These are phyloP conservation scores for Penicillium palitans DNA, from an alignment of 2,329 filamentous ascomycete genomes.

Conservation along the genomic window DNA sequence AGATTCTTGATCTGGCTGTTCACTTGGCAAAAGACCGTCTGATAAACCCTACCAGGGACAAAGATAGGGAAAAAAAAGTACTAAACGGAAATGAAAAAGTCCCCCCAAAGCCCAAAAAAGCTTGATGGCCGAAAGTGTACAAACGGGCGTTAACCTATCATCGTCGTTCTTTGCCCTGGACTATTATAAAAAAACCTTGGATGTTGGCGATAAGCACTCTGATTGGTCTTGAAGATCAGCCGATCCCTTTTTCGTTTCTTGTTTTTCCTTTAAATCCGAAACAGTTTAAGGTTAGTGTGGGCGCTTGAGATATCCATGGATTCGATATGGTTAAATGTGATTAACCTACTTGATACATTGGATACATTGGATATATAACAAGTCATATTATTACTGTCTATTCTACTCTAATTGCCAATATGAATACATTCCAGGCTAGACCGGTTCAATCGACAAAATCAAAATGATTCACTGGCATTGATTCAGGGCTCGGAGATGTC, in stretches of 20 bases:
- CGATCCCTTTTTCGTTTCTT: neutral
- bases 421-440: neutral
- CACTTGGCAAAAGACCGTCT: neutral
- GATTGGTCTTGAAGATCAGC: neutral
- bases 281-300: slow-evolving; percentile 6
- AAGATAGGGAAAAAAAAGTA: neutral
- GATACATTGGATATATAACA: neutral
- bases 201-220: slow-evolving; percentile 1
- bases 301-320: slow-evolving; percentile 4
- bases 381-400: neutral
- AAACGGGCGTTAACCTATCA: slow-evolving; percentile 2
- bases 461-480: neutral
- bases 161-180: slow-evolving; percentile 1
- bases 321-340: neutral
- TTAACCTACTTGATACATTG: neutral
- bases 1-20: neutral
- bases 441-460: slow-evolving; percentile 2
- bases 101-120: neutral
- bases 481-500: slow-evolving; percentile 5
- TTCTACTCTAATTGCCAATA: neutral
- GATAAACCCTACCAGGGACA: neutral
- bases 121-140: neutral
- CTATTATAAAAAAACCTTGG: slow-evolving; percentile 5
- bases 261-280: slow-evolving; percentile 15
- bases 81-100: neutral